Evolutionary conservation across 306 rosid genomes (phyloP).

Genomic region (barrel medic (Medicago truncatula)): DNA sequence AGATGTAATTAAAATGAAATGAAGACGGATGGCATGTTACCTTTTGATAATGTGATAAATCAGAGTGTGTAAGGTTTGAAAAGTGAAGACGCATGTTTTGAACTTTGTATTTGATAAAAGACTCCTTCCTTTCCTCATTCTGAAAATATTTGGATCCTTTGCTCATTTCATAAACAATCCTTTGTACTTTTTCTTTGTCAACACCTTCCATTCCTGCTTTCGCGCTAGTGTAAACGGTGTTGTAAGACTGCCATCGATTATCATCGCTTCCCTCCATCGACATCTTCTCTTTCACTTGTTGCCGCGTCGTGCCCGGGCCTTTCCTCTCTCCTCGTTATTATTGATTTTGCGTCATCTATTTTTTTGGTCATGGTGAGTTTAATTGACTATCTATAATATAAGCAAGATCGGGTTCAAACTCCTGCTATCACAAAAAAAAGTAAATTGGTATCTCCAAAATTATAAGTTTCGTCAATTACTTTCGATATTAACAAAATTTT

Average conservation of each 20-base stretch:
- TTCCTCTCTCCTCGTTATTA: too few relatives aligned
- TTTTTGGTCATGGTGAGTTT: too few relatives aligned
- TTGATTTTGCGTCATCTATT: too few relatives aligned
- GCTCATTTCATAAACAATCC: slow-evolving; percentile 88
- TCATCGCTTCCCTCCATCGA: slow-evolving; percentile 27
- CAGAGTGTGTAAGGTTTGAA: slow-evolving; percentile 60
- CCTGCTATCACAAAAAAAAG: too few relatives aligned
- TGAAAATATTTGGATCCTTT: slow-evolving; percentile 90
- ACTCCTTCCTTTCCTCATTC: slow-evolving; percentile 91
- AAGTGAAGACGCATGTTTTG: slow-evolving; percentile 65
- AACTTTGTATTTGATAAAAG: slow-evolving; percentile 70
- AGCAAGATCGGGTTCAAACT: too few relatives aligned
- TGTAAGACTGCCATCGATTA: slow-evolving; percentile 90
- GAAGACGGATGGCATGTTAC: slow-evolving; percentile 3
- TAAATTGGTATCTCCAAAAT: too few relatives aligned
- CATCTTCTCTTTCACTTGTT: neutral
- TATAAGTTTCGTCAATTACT: too few relatives aligned
- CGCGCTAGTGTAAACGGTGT: slow-evolving; percentile 84
- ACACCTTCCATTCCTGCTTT: slow-evolving; percentile 99
- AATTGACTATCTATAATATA: too few relatives aligned
- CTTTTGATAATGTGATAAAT: slow-evolving; percentile 62
- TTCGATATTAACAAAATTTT: too few relatives aligned
- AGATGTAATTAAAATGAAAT: too few relatives aligned
- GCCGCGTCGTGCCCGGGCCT: too few relatives aligned
- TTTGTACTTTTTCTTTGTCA: slow-evolving; percentile 90